Conservation (phyloP, 768 basidiomycete genomes). For the Trametes meyenii region DNA sequence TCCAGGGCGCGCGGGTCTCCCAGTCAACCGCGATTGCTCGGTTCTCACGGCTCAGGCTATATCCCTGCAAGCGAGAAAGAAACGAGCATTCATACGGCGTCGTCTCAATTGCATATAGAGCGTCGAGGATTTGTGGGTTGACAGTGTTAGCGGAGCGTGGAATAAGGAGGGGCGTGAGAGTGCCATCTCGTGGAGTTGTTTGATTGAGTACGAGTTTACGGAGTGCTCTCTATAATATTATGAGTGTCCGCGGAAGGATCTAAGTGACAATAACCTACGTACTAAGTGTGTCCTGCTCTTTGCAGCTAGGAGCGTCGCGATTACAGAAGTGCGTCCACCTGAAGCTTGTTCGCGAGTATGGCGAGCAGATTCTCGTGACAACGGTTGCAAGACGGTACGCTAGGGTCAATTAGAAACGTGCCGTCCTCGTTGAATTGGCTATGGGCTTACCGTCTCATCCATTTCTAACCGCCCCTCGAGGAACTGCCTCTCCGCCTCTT, state of each 20-base stretch:
- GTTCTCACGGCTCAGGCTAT: slow-evolving; percentile 30
- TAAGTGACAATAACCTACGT: not conserved
- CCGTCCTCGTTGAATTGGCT: not conserved
- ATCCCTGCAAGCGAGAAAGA: slow-evolving; percentile 61
- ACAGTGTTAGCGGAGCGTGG: slow-evolving; percentile 29
- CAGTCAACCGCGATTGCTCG: slow-evolving; percentile 66
- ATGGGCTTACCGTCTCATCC: slow-evolving; percentile 28
- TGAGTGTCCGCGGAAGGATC: not conserved
- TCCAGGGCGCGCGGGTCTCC: slow-evolving; percentile 75
- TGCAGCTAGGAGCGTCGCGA: not conserved
- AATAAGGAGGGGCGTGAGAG: slow-evolving; percentile 42
- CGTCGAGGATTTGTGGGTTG: slow-evolving; percentile 46
- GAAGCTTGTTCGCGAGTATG: not conserved
- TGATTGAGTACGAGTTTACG: slow-evolving; percentile 16
- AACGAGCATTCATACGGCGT: slow-evolving; percentile 72
- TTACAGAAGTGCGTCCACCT: too few relatives aligned
- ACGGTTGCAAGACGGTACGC: not conserved
- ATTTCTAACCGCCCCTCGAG: slow-evolving; percentile 28
- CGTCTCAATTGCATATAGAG: slow-evolving; percentile 56
- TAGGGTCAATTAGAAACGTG: not conserved
- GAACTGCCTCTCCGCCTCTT: slow-evolving; percentile 34
- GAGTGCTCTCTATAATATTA: slow-evolving; percentile 3
- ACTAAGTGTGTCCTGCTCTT: slow-evolving; percentile 5
- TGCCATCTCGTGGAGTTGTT: not conserved
- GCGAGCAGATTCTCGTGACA: not conserved